Evolutionary conservation across 345 rosid genomes (phyloP), one percentile per base, ranked within the genome.

Genomic region (Jatropha curcas): DNA sequence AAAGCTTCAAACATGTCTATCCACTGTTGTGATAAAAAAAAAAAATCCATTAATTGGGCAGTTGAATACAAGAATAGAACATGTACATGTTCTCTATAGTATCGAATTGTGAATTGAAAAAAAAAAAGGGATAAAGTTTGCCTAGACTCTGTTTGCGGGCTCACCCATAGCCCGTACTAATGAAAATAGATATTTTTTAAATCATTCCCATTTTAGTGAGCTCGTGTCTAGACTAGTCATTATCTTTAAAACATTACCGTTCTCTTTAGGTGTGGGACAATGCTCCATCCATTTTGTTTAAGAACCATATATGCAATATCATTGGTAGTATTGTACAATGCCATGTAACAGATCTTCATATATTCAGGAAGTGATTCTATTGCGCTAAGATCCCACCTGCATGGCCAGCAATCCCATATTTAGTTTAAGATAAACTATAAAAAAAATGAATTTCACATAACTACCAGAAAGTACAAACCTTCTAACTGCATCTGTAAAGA

Each of bases 271-370:
- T 75, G 62, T 1, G 76, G 68, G 19, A 80, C 73, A 34, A 62
- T 33, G 62, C 51, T 66, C 70, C 68, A 75, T 53, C 76, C 83
- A 13, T 80, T 76, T 43, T 62, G 61, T 62, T 80, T 80, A 11
- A 79, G 74, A 56, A 75, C 22, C 57, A 51, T 62, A 22, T 46
- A 75, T 17, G 61, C 75, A 59, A 80, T 75, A 30, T 80, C 77
- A 72, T 80, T 80, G 27, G 80, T 76, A 2, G 77, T 74, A 68
- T 76, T 76, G 74, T 75, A 67, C 10, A 76, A 37, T 34, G 83
- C 80, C 80, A 71, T 74, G 69, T 71, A 80, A 64, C 79, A 75
- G 34, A 75, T 75, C 74, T 80, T 72, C 83, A 75, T 80, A 67
- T 76, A 75, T 51, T 80, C 76, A 12, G 80, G 80, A 13, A 80